A percentile compares a stretch with the other conserved stretches of the same genome.
phyloP scores from a whole-genome alignment of 768 basidiomycete genomes.

The Favolaschia claudopus region DNA sequence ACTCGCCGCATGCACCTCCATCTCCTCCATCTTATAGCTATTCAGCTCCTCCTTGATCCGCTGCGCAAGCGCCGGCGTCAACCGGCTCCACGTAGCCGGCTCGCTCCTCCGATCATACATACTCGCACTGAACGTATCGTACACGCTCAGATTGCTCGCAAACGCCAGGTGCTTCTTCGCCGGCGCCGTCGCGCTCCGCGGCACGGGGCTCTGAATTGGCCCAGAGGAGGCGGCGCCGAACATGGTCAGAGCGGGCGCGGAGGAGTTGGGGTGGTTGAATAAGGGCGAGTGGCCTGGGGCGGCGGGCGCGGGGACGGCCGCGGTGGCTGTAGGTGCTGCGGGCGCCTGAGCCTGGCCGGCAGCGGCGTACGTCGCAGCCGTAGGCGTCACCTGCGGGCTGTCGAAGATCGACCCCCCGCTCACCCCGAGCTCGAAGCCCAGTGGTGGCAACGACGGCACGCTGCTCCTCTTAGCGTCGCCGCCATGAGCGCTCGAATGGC shows the following conservation, averaged over 20 bases:
- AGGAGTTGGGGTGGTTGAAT: conserved; percentile 90
- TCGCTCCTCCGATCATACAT: conserved; percentile 96
- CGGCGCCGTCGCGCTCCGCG: conserved; percentile 75
- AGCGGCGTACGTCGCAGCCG: conserved; percentile 23
- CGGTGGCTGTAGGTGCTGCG: background rate
- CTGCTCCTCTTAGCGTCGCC: conserved; percentile 18
- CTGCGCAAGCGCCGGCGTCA: conserved; percentile 95
- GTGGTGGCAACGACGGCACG: conserved; percentile 22
- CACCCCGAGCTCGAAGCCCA: conserved; percentile 15
- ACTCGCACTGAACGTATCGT: conserved; percentile 92
- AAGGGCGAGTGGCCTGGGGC: conserved; percentile 46
- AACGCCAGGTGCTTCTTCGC: conserved; percentile 78
- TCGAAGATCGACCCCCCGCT: conserved; percentile 21
- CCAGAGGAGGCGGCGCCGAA: conserved; percentile 44
- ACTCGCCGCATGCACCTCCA: conserved; percentile 96
- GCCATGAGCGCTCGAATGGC: conserved; percentile 57
- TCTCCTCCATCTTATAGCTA: conserved; percentile 99
- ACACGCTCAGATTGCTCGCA: conserved; percentile 91
- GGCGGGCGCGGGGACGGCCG: conserved; percentile 15
- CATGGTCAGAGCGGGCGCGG: conserved; percentile 84
- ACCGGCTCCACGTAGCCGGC: conserved; percentile 94
- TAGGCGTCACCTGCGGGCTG: conserved; percentile 23
- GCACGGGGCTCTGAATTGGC: conserved; percentile 64
- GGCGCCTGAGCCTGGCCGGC: background rate
- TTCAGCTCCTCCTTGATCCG: conserved; percentile 98